A percentile compares a stretch with the other conserved stretches of the same genome.
phyloP scores from a whole-genome alignment of 2,329 filamentous ascomycete species.

The Pyrenophora seminiperda region DNA sequence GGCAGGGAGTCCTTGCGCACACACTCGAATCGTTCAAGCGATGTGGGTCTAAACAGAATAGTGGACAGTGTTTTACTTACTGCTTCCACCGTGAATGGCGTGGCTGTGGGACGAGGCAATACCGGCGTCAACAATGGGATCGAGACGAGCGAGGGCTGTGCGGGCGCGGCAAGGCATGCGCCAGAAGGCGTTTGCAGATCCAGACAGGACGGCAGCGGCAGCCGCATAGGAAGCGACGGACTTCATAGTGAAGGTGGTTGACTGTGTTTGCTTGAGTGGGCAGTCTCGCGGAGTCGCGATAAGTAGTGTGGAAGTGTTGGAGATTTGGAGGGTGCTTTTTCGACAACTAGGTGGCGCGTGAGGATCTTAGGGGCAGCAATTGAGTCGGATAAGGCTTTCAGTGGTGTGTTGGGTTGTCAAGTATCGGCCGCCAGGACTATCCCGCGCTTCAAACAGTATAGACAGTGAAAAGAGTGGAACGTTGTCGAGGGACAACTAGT shows the following conservation, averaged over 20 bases:
- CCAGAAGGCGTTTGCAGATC: slow-evolving; percentile 66
- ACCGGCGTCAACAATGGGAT: slow-evolving; percentile 46
- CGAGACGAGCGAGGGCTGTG: slow-evolving; percentile 64
- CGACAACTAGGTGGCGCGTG: neutral
- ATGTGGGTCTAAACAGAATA: slow-evolving; percentile 44
- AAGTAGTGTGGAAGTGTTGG: slow-evolving; percentile 2
- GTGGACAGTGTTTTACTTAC: slow-evolving; percentile 58
- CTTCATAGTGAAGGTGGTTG: slow-evolving; percentile 34
- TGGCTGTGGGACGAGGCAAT: slow-evolving; percentile 39
- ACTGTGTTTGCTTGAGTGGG: slow-evolving; percentile 3
- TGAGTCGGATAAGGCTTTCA: neutral
- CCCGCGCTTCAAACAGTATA: slow-evolving; percentile 19
- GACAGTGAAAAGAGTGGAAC: slow-evolving; percentile 38
- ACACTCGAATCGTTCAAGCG: slow-evolving; percentile 12
- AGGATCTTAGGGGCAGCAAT: neutral
- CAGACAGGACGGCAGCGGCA: slow-evolving; percentile 42
- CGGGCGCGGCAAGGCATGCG: slow-evolving; percentile 70
- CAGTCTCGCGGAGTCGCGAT: slow-evolving; percentile 5
- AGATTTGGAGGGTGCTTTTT: slow-evolving; percentile 8
- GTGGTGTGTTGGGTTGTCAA: too few relatives aligned
- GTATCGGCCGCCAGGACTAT: slow-evolving; percentile 36
- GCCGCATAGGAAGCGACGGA: slow-evolving; percentile 34
- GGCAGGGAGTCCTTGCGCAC: slow-evolving; percentile 3
- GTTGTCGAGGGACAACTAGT: slow-evolving; percentile 21
- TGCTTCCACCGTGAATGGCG: slow-evolving; percentile 48